These are phyloP conservation scores for Penicillium sp. DNA, from an alignment of 2,329 filamentous ascomycete genomes.

Conservation along the genomic window DNA sequence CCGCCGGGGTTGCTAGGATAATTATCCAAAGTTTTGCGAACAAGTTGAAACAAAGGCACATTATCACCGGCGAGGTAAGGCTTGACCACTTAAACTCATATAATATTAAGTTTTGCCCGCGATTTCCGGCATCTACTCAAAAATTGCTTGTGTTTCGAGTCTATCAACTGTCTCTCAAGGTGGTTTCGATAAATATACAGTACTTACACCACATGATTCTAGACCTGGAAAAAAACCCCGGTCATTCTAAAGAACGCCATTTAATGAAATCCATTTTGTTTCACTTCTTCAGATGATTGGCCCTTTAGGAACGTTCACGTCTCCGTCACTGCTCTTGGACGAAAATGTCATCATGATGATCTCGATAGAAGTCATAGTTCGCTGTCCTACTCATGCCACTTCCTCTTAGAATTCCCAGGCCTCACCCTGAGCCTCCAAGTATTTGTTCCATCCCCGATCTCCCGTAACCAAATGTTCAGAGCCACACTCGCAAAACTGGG, in stretches of 20 bases:
- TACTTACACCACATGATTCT: too few relatives aligned
- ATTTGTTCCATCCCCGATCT: not conserved
- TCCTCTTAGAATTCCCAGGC: not conserved
- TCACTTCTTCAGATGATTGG: not conserved
- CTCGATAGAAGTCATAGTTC: constrained; percentile 8
- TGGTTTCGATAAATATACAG: too few relatives aligned
- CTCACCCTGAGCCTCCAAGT: not conserved
- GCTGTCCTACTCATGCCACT: not conserved
- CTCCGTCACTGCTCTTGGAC: not conserved
- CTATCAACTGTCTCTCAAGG: too few relatives aligned
- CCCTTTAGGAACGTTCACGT: not conserved
- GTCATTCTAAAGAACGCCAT: not conserved
- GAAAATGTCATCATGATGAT: constrained; percentile 23
- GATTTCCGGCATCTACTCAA: too few relatives aligned
- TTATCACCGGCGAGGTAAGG: too few relatives aligned
- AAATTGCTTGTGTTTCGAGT: too few relatives aligned
- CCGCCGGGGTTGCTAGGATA: too few relatives aligned
- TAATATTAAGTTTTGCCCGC: too few relatives aligned
- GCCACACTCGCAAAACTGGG: constrained; percentile 45
- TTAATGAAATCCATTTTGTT: not conserved
- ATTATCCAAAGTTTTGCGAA: too few relatives aligned
- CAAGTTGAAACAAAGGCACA: too few relatives aligned
- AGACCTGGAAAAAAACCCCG: too few relatives aligned
- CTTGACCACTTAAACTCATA: too few relatives aligned
- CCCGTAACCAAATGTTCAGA: not conserved